Percentiles rank a stretch among this genome's conserved stretches.
These are phyloP conservation scores for Capronia coronata DNA, from an alignment of 2,329 filamentous ascomycete genomes.

Conservation along the genomic window DNA sequence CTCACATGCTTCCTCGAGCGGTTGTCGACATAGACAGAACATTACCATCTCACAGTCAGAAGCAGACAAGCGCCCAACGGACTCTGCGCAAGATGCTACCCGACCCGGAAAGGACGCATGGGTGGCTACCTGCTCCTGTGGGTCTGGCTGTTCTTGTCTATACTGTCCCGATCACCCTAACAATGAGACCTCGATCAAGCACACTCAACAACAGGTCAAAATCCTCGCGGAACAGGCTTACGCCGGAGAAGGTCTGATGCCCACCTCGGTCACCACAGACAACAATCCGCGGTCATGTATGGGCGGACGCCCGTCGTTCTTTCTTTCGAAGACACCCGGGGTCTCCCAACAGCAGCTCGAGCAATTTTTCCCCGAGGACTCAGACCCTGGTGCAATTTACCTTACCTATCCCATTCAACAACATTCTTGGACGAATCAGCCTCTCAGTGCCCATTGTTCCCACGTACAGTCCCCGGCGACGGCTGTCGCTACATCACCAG, in stretches of 20 bases:
- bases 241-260: conserved; percentile 11
- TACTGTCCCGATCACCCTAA: conserved; percentile 30
- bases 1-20: conserved; percentile 3
- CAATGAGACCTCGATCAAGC: conserved; percentile 26
- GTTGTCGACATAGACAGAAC: conserved; percentile 26
- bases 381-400: conserved; percentile 22
- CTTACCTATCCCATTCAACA: conserved; percentile 26
- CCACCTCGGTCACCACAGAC: conserved; percentile 11
- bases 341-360: conserved; percentile 22
- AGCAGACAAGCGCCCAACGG: background rate
- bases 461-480: conserved; percentile 13
- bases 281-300: conserved; percentile 24
- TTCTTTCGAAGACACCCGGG: conserved; percentile 20
- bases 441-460: conserved; percentile 19
- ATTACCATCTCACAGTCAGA: conserved; percentile 12
- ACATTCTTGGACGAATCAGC: conserved; percentile 23
- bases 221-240: conserved; percentile 24
- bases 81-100: background rate
- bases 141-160: conserved; percentile 26
- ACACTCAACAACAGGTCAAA: conserved; percentile 23
- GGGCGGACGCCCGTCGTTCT: conserved; percentile 25
- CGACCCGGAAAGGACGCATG: conserved; percentile 3
- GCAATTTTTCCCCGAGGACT: conserved; percentile 17
- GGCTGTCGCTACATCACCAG: conserved; percentile 7
- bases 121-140: conserved; percentile 26